Conservation (phyloP, 164 flowering plant genomes). For the Nymphaea thermarum region DNA sequence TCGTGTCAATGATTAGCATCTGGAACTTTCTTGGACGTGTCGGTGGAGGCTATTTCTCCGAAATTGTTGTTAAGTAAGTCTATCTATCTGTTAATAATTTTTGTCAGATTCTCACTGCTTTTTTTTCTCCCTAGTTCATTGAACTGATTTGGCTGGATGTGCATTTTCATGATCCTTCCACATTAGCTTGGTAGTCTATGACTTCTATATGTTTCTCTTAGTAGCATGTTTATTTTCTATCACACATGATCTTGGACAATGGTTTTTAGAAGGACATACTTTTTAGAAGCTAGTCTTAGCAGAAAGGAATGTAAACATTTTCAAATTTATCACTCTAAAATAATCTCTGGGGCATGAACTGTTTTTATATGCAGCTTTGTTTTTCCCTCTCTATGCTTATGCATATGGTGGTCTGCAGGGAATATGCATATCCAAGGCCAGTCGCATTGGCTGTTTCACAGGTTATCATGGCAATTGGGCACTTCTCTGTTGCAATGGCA, state of each 20-base stretch:
- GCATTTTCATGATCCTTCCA: too few relatives aligned
- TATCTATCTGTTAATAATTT: neutral
- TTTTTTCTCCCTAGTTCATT: neutral
- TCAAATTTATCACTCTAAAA: too few relatives aligned
- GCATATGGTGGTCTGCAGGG: conserved; percentile 10
- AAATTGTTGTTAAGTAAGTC: conserved; percentile 60
- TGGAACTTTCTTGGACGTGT: conserved; percentile 99
- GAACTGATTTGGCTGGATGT: neutral
- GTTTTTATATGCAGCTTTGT: too few relatives aligned
- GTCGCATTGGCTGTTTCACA: conserved; percentile 38
- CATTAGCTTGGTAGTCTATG: too few relatives aligned
- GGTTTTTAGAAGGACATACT: too few relatives aligned
- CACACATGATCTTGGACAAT: too few relatives aligned
- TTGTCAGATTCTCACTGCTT: too few relatives aligned
- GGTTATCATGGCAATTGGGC: conserved; percentile 33
- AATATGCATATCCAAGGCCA: conserved; percentile 40
- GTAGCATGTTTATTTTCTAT: too few relatives aligned
- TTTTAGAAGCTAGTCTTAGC: too few relatives aligned
- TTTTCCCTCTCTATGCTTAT: neutral
- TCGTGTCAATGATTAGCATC: conserved; percentile 95
- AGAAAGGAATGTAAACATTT: too few relatives aligned
- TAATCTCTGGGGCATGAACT: too few relatives aligned
- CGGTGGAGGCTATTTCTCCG: conserved; percentile 96
- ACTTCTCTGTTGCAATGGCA: conserved; percentile 29
- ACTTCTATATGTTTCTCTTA: too few relatives aligned